Conservation (phyloP, 1,284 basidiomycete genomes). For the Sparassis latifolia region DNA sequence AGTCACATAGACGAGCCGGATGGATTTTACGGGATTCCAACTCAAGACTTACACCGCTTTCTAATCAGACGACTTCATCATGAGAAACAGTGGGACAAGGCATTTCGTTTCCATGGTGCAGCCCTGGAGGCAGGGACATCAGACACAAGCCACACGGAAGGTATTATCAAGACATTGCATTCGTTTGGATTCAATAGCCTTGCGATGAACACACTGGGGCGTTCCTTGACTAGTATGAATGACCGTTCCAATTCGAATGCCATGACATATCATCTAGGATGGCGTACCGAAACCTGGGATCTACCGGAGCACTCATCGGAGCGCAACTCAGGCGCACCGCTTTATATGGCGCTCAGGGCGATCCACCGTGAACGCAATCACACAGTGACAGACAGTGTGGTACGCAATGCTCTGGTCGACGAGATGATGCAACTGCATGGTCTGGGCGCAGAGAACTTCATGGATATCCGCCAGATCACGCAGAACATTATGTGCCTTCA, state of each 20-base stretch:
- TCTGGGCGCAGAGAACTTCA: conserved; percentile 72
- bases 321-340: conserved; percentile 45
- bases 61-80: conserved; percentile 85
- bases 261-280: conserved; percentile 75
- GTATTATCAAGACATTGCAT: conserved; percentile 73
- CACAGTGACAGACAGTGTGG: conserved; percentile 36
- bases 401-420: conserved; percentile 45
- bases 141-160: conserved; percentile 37
- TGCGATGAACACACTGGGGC: conserved; percentile 58
- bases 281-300: conserved; percentile 92
- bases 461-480: conserved; percentile 61
- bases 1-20: conserved; percentile 95
- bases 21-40: conserved; percentile 91
- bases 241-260: conserved; percentile 33
- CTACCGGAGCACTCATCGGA: conserved; percentile 56
- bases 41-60: conserved; percentile 69
- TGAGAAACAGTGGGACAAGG: conserved; percentile 87
- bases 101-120: conserved; percentile 87
- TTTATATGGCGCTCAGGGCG: conserved; percentile 78
- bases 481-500: conserved; percentile 74
- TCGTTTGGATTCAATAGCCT: conserved; percentile 85
- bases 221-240: conserved; percentile 29
- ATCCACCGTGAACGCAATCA: conserved; percentile 68
- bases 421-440: conserved; percentile 63
- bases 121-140: conserved; percentile 56